phyloP scores from a whole-genome alignment of 2,329 filamentous ascomycete species.

The Arthroderma sp. region DNA sequence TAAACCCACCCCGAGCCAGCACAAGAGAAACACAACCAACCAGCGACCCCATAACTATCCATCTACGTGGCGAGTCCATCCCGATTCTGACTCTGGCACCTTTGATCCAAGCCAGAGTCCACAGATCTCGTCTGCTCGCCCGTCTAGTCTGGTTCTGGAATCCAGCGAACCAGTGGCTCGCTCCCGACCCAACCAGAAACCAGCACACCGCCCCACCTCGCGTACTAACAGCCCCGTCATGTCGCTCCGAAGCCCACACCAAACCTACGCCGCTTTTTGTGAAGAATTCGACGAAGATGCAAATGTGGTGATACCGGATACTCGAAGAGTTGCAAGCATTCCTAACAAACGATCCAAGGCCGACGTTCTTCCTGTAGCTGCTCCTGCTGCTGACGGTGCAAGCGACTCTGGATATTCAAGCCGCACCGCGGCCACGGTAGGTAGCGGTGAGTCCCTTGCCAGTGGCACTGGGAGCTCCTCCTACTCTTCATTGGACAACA shows the following conservation, averaged over 20 bases:
- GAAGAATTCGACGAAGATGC: conserved; percentile 38
- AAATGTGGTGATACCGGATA: conserved; percentile 32
- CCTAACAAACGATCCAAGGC: conserved; percentile 36
- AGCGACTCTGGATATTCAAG: conserved; percentile 53
- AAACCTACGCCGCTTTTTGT: conserved; percentile 29
- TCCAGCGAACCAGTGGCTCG: conserved; percentile 8
- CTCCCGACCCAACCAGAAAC: conserved; percentile 9
- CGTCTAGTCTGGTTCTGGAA: conserved; percentile 5
- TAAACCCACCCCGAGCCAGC: too few relatives aligned
- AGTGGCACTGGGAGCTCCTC: conserved; percentile 27
- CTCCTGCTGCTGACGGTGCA: conserved; percentile 31
- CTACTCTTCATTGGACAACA: conserved; percentile 26
- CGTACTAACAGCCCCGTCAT: conserved; percentile 16
- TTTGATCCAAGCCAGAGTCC: too few relatives aligned
- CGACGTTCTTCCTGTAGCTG: conserved; percentile 23
- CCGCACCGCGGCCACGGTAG: conserved; percentile 40
- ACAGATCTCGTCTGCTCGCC: too few relatives aligned
- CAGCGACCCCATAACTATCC: too few relatives aligned
- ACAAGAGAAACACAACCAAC: too few relatives aligned
- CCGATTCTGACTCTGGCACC: too few relatives aligned
- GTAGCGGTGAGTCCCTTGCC: conserved; percentile 39
- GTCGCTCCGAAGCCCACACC: conserved; percentile 20
- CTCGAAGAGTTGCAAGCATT: conserved; percentile 38
- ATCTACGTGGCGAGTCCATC: too few relatives aligned
- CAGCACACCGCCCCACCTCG: conserved; percentile 4